Conservation (phyloP, 176 grass and related monocot genomes). For the Oropetium thomaeum region DNA sequence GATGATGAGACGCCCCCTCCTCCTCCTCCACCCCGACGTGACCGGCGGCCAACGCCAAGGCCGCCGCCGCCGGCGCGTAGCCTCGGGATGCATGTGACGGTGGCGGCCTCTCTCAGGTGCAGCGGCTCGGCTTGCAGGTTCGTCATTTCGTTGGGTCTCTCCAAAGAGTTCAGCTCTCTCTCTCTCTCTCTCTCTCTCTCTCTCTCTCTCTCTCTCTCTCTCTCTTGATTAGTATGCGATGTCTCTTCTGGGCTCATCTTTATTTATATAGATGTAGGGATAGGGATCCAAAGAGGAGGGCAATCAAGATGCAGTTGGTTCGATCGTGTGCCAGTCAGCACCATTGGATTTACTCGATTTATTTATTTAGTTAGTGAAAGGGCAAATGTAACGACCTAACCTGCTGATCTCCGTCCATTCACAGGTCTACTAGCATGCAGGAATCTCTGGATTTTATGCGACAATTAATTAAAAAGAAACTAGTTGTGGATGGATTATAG, state of each 20-base stretch:
- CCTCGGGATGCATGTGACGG: conserved; percentile 72
- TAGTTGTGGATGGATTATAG: background rate
- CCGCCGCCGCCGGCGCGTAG: conserved; percentile 25
- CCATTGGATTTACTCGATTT: background rate
- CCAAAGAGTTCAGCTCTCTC: no score
- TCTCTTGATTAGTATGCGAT: background rate
- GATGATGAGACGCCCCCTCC: no score
- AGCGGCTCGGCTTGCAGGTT: conserved; percentile 26
- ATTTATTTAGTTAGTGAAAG: background rate
- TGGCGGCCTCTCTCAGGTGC: background rate
- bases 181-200: background rate
- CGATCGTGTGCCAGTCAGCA: background rate
- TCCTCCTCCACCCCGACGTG: background rate
- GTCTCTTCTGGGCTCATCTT: background rate
- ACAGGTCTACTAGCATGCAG: no score
- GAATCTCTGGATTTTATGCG: background rate
- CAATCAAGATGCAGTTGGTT: conserved; percentile 1
- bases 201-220: background rate
- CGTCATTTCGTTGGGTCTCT: conserved; percentile 16
- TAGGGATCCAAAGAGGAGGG: background rate
- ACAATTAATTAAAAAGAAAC: background rate
- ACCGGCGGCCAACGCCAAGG: conserved; percentile 1
- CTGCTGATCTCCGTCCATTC: no score
- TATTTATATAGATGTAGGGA: conserved; percentile 23
- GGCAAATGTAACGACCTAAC: background rate